Base-by-base conservation (phyloP, 2,329 filamentous ascomycete species). In the Didymosphaeria variabile region DNA sequence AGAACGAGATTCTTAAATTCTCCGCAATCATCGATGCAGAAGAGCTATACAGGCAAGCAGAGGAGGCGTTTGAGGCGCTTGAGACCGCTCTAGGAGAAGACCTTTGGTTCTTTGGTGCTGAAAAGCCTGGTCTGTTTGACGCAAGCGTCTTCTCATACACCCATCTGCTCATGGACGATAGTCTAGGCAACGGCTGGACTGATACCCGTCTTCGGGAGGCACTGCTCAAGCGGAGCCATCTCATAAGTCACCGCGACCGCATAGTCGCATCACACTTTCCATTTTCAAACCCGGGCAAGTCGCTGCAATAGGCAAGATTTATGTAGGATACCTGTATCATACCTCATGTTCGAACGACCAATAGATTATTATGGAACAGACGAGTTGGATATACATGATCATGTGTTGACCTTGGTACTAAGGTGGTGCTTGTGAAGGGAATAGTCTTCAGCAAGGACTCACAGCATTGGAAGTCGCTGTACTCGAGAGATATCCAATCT, bases 91-190 rank as follows among this genome's bases (percentile, higher is more conserved):
- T 92, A 10, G 87, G 84, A 1, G 77, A 84, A 0, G 77, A 87
- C 40, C 70, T 80, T 19, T 90, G 88, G 82, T 91, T 91, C 75
- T 90, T 90, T 71, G 84, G 81, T 5, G 74, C 76, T 59, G 54
- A 77, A 32, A 74, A 78, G 17, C 92, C 94, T 0, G 88, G 89
- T 0, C 73, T 94, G 26, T 94, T 98, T 69, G 95, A 99, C 79
- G 94, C 94, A 7, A 88, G 88, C 57, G 87, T 98, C 2, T 98
- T 97, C 79, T 89, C 93, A 3, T 99, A 97, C 78, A 94, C 92
- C 0, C 88, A 96, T 77, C 81, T 97, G 54, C 82, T 98, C 55
- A 79, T 97, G 55, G 88, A 91, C 61, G 84, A 88, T 36, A 72
- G 70, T 1, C 71, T 93, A 65, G 82, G 79, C 1, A 72, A 74